A percentile compares a stretch with the other conserved stretches of the same genome.
Conservation (phyloP, 2,329 filamentous ascomycete genomes). For the Cordyceps cateniannulata region DNA sequence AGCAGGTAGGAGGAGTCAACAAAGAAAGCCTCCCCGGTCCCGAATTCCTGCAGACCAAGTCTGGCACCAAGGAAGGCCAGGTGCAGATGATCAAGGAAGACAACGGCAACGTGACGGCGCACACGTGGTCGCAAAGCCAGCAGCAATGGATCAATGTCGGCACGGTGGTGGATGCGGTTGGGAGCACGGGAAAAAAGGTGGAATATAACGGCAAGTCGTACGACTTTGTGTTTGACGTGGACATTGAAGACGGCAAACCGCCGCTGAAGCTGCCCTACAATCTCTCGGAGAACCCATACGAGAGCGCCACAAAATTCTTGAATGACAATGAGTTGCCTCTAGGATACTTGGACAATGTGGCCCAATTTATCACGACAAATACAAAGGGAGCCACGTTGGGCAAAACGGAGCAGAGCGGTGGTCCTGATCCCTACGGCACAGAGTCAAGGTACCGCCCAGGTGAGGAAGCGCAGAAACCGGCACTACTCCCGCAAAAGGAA, state of each 20-base stretch:
- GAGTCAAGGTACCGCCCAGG: slow-evolving; percentile 75
- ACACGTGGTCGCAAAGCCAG: slow-evolving; percentile 72
- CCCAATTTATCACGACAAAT: slow-evolving; percentile 86
- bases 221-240: slow-evolving; percentile 94
- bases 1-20: slow-evolving; percentile 77
- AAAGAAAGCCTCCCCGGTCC: slow-evolving; percentile 87
- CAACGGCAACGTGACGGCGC: slow-evolving; percentile 76
- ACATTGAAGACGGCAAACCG: slow-evolving; percentile 91
- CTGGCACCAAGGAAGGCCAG: slow-evolving; percentile 93
- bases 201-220: slow-evolving; percentile 80
- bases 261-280: slow-evolving; percentile 93
- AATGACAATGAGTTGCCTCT: slow-evolving; percentile 82
- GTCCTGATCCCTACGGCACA: slow-evolving; percentile 67
- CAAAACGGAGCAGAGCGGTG: slow-evolving; percentile 41
- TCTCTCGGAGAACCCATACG: slow-evolving; percentile 84
- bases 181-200: slow-evolving; percentile 72
- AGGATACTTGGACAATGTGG: slow-evolving; percentile 82
- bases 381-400: slow-evolving; percentile 83
- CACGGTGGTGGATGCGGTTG: slow-evolving; percentile 86
- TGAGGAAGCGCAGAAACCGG: slow-evolving; percentile 43
- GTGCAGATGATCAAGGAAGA: slow-evolving; percentile 83
- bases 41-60: slow-evolving; percentile 74
- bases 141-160: slow-evolving; percentile 81
- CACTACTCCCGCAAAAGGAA: slow-evolving; percentile 68
- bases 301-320: slow-evolving; percentile 85